Evolutionary conservation across 768 basidiomycete species (phyloP), one percentile per base, ranked within the genome.

Genomic region (Rhizopogon vesiculosus): DNA sequence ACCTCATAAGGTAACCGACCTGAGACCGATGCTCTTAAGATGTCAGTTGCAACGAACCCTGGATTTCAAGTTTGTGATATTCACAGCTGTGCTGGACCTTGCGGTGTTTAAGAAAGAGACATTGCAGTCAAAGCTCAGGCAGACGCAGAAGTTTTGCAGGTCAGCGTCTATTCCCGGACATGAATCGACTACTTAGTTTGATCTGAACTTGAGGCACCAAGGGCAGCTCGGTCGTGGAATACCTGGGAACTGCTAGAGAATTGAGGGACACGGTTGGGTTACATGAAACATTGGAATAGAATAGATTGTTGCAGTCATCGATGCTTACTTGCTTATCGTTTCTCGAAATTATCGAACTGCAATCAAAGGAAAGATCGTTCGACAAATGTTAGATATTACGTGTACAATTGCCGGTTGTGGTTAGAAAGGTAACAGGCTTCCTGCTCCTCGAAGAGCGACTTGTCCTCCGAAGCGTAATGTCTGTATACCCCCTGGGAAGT

Each of bases 401-500:
- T 38, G 40, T 51, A 55, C 54, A 40, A 13, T 22, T 9, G 29
- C 16, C 19, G n/a, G 18, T 55, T 18, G 25, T 7, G n/a, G 16
- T 74, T 74, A 96, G 64, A 93, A 74, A 9, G 94, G 93, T 31
- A 97, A 75, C 7, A 96, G 76, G 61, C 78, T 90, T 35, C 89
- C 83, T 43, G 92, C 93, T 7, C 95, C 89, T 39, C 93, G 85
- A 19, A 97, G 72, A 1, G 91, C 89, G 61, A 93, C 76, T 53
- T 86, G 85, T 35, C 85, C 84, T 6, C 92, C 93, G 64, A 93
- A 79, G 19, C 87, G 83, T 19, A 93, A 76, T 1, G 92, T 93
- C 62, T 87, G 85, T 29, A 79, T 80, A 29, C 88, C 96, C 9
- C 91, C 94, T 18, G 97, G 97, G 73, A 99, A 98, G 74, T 98